phyloP scores from a whole-genome alignment of 2,329 filamentous ascomycete species.

The Talaromyces sp. region DNA sequence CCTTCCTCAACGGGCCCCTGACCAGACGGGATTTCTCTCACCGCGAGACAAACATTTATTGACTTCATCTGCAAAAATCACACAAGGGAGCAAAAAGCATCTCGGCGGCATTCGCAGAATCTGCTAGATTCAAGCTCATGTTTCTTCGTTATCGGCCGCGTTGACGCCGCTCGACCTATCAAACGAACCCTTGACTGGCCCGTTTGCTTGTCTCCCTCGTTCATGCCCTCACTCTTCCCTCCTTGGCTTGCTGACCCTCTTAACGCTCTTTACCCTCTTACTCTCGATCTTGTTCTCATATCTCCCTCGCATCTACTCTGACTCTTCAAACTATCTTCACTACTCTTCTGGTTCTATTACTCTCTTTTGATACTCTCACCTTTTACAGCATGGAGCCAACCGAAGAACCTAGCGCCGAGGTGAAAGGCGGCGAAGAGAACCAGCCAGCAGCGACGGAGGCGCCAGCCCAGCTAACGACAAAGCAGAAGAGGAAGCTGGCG shows the following conservation, averaged over 20 bases:
- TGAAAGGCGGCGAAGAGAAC: not conserved
- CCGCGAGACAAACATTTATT: not conserved
- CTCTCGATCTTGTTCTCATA: not conserved
- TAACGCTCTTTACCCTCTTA: not conserved
- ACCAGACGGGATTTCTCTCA: not conserved
- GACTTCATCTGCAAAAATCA: not conserved
- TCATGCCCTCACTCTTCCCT: not conserved
- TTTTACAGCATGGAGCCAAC: not conserved
- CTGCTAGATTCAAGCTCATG: not conserved
- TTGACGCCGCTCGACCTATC: not conserved
- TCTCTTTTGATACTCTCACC: not conserved
- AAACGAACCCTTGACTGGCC: not conserved
- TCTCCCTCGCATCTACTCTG: not conserved
- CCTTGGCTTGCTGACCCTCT: not conserved
- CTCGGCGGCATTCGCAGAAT: not conserved
- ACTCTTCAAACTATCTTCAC: not conserved
- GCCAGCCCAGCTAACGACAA: not conserved
- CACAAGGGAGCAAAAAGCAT: not conserved
- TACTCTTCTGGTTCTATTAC: not conserved
- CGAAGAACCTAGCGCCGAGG: not conserved
- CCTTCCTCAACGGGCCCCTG: not conserved
- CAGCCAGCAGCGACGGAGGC: not conserved
- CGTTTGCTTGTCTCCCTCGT: not conserved
- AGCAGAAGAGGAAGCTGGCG: slow-evolving; percentile 2
- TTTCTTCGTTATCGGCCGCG: not conserved